These are phyloP conservation scores for Heritiera fomes DNA, from an alignment of 345 rosid genomes.

Conservation along the genomic window DNA sequence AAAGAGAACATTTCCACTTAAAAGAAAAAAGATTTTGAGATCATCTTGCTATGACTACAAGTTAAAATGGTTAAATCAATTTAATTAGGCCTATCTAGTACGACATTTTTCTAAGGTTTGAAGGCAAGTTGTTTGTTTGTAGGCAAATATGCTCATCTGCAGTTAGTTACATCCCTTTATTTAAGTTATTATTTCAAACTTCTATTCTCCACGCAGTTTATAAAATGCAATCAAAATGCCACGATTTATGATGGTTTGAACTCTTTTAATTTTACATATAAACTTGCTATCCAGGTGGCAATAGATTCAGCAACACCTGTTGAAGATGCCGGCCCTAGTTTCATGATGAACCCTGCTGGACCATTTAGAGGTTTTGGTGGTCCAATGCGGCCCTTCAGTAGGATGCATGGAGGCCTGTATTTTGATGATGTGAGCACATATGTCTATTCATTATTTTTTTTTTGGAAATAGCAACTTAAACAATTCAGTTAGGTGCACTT, in stretches of 20 bases:
- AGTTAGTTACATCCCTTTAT: not conserved
- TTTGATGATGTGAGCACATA: slow-evolving; percentile 64
- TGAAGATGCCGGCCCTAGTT: slow-evolving; percentile 79
- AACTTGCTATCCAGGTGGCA: slow-evolving; percentile 62
- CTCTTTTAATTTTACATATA: slow-evolving; percentile 6
- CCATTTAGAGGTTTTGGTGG: slow-evolving; percentile 81
- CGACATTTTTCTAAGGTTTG: not conserved
- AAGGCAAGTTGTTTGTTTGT: not conserved
- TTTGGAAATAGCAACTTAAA: not conserved
- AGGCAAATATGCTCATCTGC: not conserved
- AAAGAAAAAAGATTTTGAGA: not conserved
- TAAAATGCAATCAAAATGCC: not conserved
- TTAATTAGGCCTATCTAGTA: not conserved
- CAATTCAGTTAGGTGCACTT: not conserved
- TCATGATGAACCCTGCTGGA: slow-evolving; percentile 51
- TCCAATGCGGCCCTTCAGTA: slow-evolving; percentile 70
- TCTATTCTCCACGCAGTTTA: not conserved
- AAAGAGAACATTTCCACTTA: not conserved
- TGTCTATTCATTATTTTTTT: not conserved
- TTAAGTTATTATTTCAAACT: not conserved
- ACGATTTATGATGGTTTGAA: not conserved
- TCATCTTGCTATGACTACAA: no score
- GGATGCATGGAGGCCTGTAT: slow-evolving; percentile 81
- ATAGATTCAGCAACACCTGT: slow-evolving; percentile 97
- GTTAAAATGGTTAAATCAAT: not conserved